Percentiles rank a stretch among this genome's conserved stretches.
phyloP scores from a whole-genome alignment of 1,284 basidiomycete species.

The Rhodotorula sp. region DNA sequence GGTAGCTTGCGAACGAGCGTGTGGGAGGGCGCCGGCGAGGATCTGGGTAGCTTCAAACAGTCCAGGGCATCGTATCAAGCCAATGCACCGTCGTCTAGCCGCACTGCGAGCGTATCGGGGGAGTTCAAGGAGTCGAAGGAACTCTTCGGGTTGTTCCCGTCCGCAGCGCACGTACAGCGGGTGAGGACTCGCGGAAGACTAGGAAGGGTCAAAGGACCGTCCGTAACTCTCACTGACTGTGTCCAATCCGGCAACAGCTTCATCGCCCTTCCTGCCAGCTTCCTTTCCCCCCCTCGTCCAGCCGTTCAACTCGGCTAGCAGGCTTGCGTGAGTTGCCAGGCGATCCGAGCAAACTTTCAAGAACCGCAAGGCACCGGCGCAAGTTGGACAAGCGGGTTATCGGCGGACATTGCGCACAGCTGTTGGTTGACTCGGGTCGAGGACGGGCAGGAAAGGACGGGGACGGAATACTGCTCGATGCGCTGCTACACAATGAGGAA shows the following conservation, averaged over 20 bases:
- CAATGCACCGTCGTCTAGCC: neutral
- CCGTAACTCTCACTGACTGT: neutral
- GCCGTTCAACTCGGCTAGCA: constrained; percentile 17
- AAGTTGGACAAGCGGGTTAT: neutral
- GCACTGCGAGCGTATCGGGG: neutral
- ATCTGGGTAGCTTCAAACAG: neutral
- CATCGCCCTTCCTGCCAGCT: neutral
- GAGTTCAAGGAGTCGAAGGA: neutral
- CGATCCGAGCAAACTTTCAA: too few relatives aligned
- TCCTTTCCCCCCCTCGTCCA: neutral
- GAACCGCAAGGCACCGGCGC: neutral
- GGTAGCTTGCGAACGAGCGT: neutral
- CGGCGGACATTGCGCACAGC: neutral
- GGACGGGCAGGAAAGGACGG: neutral
- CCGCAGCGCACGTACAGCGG: too few relatives aligned
- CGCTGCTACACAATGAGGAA: too few relatives aligned
- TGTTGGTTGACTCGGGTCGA: neutral
- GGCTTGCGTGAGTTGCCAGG: neutral
- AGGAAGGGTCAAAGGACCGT: neutral
- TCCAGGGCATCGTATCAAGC: neutral
- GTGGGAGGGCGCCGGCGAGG: neutral
- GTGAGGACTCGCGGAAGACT: neutral
- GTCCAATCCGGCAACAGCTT: neutral
- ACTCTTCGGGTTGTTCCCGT: too few relatives aligned
- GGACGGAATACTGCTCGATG: too few relatives aligned